Evolutionary conservation across 257 asterid genomes (phyloP).

Genomic region (Nicotiana sylvestris): DNA sequence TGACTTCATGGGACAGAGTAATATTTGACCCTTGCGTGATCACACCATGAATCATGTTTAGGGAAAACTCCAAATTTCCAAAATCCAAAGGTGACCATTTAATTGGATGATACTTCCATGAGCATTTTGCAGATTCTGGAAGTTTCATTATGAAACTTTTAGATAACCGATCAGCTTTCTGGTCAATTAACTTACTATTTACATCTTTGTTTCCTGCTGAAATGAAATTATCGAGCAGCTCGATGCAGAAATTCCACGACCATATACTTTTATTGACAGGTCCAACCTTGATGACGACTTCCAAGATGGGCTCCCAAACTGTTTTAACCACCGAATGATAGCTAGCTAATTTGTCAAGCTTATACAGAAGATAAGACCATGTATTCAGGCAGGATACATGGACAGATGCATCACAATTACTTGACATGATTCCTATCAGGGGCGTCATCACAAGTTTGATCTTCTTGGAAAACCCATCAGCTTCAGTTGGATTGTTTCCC

Average conservation of each 20-base stretch:
- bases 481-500: constrained; percentile 23
- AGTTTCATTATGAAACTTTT: constrained; percentile 20
- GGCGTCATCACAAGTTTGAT: constrained; percentile 77
- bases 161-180: constrained; percentile 22
- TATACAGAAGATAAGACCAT: constrained; percentile 79
- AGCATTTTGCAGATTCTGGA: constrained; percentile 34
- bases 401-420: constrained; percentile 66
- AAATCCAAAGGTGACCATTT: constrained; percentile 59
- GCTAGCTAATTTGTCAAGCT: constrained; percentile 53
- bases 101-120: constrained; percentile 47
- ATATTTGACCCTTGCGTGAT: constrained; percentile 38
- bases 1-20: constrained; percentile 30
- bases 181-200: constrained; percentile 23
- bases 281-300: constrained; percentile 49
- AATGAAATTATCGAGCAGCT: constrained; percentile 52
- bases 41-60: constrained; percentile 46
- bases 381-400: constrained; percentile 68
- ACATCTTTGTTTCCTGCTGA: constrained; percentile 35
- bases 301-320: constrained; percentile 68
- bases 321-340: constrained; percentile 34
- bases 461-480: constrained; percentile 37
- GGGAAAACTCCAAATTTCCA: constrained; percentile 53
- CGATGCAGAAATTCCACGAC: constrained; percentile 59
- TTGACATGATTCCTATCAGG: constrained; percentile 54
- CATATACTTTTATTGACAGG: constrained; percentile 46